Evolutionary conservation across 2,329 filamentous ascomycete genomes (phyloP).

Genomic region (Penicillium sclerotiorum): DNA sequence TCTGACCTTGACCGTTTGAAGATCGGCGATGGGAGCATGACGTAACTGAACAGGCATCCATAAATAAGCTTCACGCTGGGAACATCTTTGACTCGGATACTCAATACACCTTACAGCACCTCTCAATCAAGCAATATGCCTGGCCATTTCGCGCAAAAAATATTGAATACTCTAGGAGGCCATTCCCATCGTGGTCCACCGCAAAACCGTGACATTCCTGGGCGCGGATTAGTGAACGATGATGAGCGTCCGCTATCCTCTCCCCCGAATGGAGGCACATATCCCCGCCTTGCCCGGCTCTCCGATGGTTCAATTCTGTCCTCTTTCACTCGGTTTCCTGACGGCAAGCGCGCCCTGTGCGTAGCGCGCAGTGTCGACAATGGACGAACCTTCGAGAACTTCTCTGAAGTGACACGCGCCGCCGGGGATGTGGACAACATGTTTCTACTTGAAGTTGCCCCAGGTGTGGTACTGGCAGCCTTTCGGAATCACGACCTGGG

Average conservation of each 20-base stretch:
- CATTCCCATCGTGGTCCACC: conserved; percentile 14
- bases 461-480: conserved; percentile 45
- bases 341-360: conserved; percentile 42
- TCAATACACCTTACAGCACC: background rate
- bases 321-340: conserved; percentile 47
- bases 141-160: background rate
- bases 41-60: too few species aligned
- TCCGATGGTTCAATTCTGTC: conserved; percentile 51
- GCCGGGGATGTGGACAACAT: conserved; percentile 52
- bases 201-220: conserved; percentile 6
- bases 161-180: background rate
- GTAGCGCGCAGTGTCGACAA: conserved; percentile 51
- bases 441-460: conserved; percentile 47
- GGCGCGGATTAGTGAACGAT: conserved; percentile 33
- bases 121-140: background rate
- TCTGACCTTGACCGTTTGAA: too few species aligned
- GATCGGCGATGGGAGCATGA: too few species aligned
- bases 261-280: conserved; percentile 46
- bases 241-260: conserved; percentile 41
- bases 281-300: conserved; percentile 51
- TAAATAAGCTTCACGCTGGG: too few species aligned
- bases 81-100: too few species aligned
- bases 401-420: conserved; percentile 49
- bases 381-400: conserved; percentile 44
- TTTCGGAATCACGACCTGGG: conserved; percentile 54